Conservation (phyloP, 2,329 filamentous ascomycete genomes). For the Sarocladium strictum region DNA sequence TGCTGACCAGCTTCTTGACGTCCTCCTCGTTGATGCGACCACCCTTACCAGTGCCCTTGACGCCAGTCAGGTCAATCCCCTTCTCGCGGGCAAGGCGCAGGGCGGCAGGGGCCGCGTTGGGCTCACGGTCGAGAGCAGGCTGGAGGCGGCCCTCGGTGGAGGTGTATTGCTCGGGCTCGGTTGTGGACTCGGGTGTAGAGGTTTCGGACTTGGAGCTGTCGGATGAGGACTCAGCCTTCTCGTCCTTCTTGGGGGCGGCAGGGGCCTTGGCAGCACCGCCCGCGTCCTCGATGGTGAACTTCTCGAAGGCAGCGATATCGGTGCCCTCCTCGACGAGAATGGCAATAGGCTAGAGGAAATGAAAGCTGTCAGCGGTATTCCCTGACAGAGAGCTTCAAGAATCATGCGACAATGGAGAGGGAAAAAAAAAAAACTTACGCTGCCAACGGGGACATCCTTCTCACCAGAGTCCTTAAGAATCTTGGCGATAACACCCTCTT, state of each 20-base stretch:
- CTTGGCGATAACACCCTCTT: conserved; percentile 93
- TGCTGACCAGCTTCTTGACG: conserved; percentile 76
- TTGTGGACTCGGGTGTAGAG: conserved; percentile 32
- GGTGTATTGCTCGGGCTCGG: conserved; percentile 63
- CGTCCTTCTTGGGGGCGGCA: conserved; percentile 59
- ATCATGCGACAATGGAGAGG: conserved; percentile 13
- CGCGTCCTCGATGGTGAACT: conserved; percentile 83
- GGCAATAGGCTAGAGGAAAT: conserved; percentile 74
- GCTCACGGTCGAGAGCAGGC: conserved; percentile 76
- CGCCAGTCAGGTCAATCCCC: conserved; percentile 65
- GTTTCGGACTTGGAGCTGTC: conserved; percentile 36
- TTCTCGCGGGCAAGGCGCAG: conserved; percentile 82
- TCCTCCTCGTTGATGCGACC: conserved; percentile 89
- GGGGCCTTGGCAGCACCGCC: conserved; percentile 66
- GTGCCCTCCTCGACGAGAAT: conserved; percentile 87
- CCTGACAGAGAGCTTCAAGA: neutral
- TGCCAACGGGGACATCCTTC: conserved; percentile 92
- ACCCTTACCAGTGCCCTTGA: conserved; percentile 83
- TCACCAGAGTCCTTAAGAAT: conserved; percentile 85
- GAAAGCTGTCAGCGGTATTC: neutral
- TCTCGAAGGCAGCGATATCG: conserved; percentile 83
- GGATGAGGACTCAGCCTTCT: conserved; percentile 55
- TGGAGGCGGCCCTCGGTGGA: conserved; percentile 72
- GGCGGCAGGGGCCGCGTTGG: conserved; percentile 65
- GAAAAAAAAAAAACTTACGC: conserved; percentile 55